Evolutionary conservation across 805 yeast species (phyloP).

Genomic region (Metschnikowia koreensis): DNA sequence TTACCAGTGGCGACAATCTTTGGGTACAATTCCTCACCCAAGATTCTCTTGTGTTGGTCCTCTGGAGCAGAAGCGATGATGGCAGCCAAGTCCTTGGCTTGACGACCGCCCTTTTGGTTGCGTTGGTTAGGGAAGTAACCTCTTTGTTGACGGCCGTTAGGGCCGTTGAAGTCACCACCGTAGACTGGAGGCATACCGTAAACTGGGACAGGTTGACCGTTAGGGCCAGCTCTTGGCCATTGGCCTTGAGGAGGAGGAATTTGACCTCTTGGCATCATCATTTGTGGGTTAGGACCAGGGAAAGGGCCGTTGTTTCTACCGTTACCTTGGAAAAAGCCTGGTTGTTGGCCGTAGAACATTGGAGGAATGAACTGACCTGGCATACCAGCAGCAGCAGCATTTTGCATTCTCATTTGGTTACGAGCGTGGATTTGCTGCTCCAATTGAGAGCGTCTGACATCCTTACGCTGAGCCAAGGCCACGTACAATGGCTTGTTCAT

Average conservation of each 20-base stretch:
- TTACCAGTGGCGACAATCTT: slow-evolving; percentile 83
- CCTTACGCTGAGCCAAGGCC: slow-evolving; percentile 98
- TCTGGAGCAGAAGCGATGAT: slow-evolving; percentile 64
- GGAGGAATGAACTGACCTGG: slow-evolving; percentile 87
- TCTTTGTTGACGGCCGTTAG: slow-evolving; percentile 52
- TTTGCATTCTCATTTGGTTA: slow-evolving; percentile 97
- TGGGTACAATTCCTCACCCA: slow-evolving; percentile 97
- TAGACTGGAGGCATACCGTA: slow-evolving; percentile 84
- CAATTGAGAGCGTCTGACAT: slow-evolving; percentile 93
- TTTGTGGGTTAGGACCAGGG: slow-evolving; percentile 78
- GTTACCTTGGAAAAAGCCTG: slow-evolving; percentile 80
- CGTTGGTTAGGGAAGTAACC: slow-evolving; percentile 54
- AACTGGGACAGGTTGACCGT: slow-evolving; percentile 81
- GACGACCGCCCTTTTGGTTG: slow-evolving; percentile 42
- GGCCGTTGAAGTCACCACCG: slow-evolving; percentile 48
- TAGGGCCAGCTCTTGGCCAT: slow-evolving; percentile 73
- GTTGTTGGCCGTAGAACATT: slow-evolving; percentile 82
- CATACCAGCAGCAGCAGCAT: slow-evolving; percentile 83
- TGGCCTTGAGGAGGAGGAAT: slow-evolving; percentile 66
- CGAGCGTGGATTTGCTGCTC: slow-evolving; percentile 98
- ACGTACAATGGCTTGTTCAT: slow-evolving; percentile 96
- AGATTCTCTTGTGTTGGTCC: slow-evolving; percentile 93
- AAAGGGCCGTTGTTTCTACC: slow-evolving; percentile 70
- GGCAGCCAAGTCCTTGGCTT: slow-evolving; percentile 56
- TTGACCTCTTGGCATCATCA: slow-evolving; percentile 72